These are phyloP conservation scores for Trichophyton schoenleinii DNA, from an alignment of 2,329 filamentous ascomycete species.

Conservation along the genomic window DNA sequence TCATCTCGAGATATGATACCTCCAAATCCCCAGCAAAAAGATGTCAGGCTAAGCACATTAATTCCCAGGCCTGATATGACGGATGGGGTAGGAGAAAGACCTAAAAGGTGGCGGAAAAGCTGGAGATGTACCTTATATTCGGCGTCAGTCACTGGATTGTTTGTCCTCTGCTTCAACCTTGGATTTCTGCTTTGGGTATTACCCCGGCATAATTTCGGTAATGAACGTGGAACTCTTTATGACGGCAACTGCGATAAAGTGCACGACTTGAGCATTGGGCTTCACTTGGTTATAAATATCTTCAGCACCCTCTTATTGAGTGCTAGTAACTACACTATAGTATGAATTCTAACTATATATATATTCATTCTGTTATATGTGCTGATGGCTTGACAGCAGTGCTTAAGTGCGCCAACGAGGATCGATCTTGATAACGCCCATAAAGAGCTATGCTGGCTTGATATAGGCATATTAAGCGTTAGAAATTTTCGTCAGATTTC, in stretches of 20 bases:
- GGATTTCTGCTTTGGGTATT: neutral
- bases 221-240: neutral
- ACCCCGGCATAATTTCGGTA: neutral
- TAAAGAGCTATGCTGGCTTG: conserved; percentile 19
- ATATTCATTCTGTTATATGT: neutral
- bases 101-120: neutral
- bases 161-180: neutral
- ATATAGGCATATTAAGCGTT: conserved; percentile 20
- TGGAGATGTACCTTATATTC: neutral
- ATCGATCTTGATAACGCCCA: conserved; percentile 23
- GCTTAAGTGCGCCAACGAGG: neutral
- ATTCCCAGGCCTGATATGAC: neutral
- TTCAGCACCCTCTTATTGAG: conserved; percentile 23
- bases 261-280: neutral
- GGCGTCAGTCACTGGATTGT: neutral
- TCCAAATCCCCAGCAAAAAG: too few species aligned
- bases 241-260: neutral
- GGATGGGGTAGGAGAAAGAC: neutral
- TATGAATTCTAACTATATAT: conserved; percentile 18
- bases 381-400: neutral
- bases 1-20: too few species aligned
- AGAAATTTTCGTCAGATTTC: conserved; percentile 16
- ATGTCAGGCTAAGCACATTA: too few species aligned
- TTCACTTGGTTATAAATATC: conserved; percentile 26
- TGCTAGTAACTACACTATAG: conserved; percentile 27